phyloP scores from a whole-genome alignment of 176 grass and related monocot species.

The Poa annua region DNA sequence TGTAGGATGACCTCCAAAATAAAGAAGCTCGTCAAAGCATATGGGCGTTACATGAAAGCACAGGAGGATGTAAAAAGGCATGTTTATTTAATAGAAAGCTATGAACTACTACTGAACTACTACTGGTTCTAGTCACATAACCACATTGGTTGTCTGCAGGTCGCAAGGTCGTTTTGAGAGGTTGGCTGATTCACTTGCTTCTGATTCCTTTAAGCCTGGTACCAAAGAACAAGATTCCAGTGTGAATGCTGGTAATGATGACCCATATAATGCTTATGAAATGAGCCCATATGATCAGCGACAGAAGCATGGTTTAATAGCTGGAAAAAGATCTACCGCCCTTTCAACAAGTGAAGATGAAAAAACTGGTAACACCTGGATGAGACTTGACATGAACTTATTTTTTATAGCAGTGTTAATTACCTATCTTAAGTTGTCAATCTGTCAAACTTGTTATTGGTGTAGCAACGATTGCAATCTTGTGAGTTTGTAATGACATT shows the following conservation, averaged over 20 bases:
- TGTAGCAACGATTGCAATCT: not conserved
- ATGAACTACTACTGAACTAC: conserved; percentile 6
- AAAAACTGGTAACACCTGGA: conserved; percentile 62
- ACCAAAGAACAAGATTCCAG: conserved; percentile 63
- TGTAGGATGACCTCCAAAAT: conserved; percentile 78
- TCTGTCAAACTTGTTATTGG: conserved; percentile 4
- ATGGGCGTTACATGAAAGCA: conserved; percentile 68
- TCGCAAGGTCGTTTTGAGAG: conserved; percentile 77
- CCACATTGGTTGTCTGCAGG: conserved; percentile 42
- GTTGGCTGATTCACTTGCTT: conserved; percentile 66
- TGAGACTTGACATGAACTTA: conserved; percentile 17
- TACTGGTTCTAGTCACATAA: conserved; percentile 20
- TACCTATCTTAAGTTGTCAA: not conserved
- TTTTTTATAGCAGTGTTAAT: conserved; percentile 22
- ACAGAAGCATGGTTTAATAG: conserved; percentile 50
- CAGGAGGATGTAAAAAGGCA: conserved; percentile 80
- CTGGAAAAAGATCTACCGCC: conserved; percentile 51
- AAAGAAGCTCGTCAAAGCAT: conserved; percentile 78
- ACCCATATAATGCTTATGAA: conserved; percentile 57
- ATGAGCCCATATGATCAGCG: conserved; percentile 58
- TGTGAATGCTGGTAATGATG: conserved; percentile 58
- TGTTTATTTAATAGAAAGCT: conserved; percentile 33
- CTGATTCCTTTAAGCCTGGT: conserved; percentile 56
- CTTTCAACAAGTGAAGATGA: conserved; percentile 62
- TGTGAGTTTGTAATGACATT: conserved; percentile 1